A percentile compares a stretch with the other conserved stretches of the same genome.
phyloP scores from a whole-genome alignment of 305 asterid genomes.

The Fraxinus platypoda region DNA sequence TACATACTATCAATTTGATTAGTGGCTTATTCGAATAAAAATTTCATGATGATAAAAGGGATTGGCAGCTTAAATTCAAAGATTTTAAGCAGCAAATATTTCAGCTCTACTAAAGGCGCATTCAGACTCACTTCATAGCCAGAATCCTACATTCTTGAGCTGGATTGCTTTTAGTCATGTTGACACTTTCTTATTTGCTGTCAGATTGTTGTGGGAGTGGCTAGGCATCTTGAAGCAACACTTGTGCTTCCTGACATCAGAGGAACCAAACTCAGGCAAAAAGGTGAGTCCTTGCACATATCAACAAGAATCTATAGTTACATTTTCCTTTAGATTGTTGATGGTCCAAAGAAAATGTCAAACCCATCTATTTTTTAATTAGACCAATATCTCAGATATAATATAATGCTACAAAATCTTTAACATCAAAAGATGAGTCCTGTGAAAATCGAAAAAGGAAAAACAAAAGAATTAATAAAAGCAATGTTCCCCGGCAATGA shows the following conservation, averaged over 20 bases:
- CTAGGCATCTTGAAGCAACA: slow-evolving; percentile 58
- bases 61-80: background rate
- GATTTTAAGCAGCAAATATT: background rate
- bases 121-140: background rate
- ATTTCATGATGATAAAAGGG: background rate
- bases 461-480: background rate
- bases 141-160: background rate
- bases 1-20: background rate
- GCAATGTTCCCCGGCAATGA: background rate
- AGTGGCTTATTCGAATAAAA: background rate
- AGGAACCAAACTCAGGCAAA: slow-evolving; percentile 29
- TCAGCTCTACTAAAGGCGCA: background rate
- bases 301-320: background rate
- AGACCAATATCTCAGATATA: background rate
- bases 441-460: background rate
- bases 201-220: slow-evolving; percentile 51
- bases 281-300: slow-evolving; percentile 30
- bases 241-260: slow-evolving; percentile 56
- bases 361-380: background rate
- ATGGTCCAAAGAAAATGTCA: background rate
- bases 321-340: background rate
- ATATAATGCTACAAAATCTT: background rate
- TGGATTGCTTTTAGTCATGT: background rate
- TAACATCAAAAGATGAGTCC: background rate
- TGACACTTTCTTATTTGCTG: background rate